Evolutionary conservation across 2,329 filamentous ascomycete species (phyloP), one percentile per base, ranked within the genome.

Genomic region (Tolypocladium ophioglossoides): DNA sequence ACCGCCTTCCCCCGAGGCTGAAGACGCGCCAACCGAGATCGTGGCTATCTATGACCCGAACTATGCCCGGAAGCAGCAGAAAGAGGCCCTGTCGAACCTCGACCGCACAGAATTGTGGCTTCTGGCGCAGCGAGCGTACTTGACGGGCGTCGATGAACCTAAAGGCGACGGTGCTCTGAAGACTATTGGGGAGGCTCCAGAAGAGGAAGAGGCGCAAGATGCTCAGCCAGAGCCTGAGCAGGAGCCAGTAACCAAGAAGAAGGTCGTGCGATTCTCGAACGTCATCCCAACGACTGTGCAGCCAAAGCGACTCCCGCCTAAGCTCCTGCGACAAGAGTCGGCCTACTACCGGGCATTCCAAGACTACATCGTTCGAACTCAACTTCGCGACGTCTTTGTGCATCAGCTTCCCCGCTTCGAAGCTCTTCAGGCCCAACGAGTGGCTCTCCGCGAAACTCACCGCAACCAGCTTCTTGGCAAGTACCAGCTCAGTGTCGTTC

Each of bases 271-370:
- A 52, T 92, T 92, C 66, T 85, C 84, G 2, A 77, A 83, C 57
- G 70, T 73, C 53, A 70, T 75, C 57, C 71, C 70, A 41, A 70
- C 68, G 61, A 72, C 66, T 56, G 71, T 74, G 39, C 68, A 75
- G 44, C 77, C 78, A 27, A 75, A 75, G 61, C 70, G 70, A 38
- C 70, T 83, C 20, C 79, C 79, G 11, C 72, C 78, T 54, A 73
- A 78, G 70, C 70, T 84, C 34, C 55, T 69, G 27, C 76, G 75
- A 55, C 75, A 80, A 64, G 88, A 94, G 64, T 85, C 86, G 4
- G 87, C 91, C 6, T 96, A 96, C 70, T 92, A 91, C 72, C 86
- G 88, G 57, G 90, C 90, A 11, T 96, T 96, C 68, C 84, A 90
- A 61, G 84, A 86, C 64, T 80, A 89, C 60, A 74, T 85, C 48